Base-by-base conservation (phyloP, 805 yeast species). In the Candida parachauliodes region DNA sequence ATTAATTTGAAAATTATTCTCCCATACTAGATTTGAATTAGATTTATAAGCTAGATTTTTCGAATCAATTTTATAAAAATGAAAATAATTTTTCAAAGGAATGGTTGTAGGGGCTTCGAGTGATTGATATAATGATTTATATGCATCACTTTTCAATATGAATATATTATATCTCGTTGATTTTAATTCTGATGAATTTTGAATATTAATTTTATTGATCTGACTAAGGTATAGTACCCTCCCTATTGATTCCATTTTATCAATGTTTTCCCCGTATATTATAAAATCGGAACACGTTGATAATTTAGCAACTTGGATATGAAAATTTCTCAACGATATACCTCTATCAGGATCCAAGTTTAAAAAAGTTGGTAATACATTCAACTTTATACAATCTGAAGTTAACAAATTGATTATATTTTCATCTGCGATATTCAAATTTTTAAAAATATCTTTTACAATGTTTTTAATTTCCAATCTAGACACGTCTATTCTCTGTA, bases 261-360 rank as follows among this genome's bases (percentile, higher is more conserved):
- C 28, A 8, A 28, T 34, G 16, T 74, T 68, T 43, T 79, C 69
- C 45, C 88, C 76, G 55, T 88, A 91, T n/a, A 89, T 76, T 5
- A 87, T 64, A 35, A 88, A 75, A 52, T 86, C 94, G 0, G 93
- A 72, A 8, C 88, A 68, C 19, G 77, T 68, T 23, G 93, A 83
- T 43, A 82, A 65, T 53, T 88, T 88, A n/a, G 88, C 74, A 14
- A 80, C 83, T 60, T 91, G 98, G 40, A 84, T 77, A 52, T 85
- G 88, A 58, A 88, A 89, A 53, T 89, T 86, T 45, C 97, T 72
- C 38, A 88, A 70, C 3, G 87, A 77, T 5, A 86, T 79, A 3
- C 95, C 93, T 29, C 73, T 67, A 40, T 70, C 76, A 11, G 88
- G 91, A 47, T 83, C 89, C 49, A 80, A 54, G 41, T 74, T 68